Base-by-base conservation (phyloP, 257 asterid genomes). In the Solanum megistacrolobum region DNA sequence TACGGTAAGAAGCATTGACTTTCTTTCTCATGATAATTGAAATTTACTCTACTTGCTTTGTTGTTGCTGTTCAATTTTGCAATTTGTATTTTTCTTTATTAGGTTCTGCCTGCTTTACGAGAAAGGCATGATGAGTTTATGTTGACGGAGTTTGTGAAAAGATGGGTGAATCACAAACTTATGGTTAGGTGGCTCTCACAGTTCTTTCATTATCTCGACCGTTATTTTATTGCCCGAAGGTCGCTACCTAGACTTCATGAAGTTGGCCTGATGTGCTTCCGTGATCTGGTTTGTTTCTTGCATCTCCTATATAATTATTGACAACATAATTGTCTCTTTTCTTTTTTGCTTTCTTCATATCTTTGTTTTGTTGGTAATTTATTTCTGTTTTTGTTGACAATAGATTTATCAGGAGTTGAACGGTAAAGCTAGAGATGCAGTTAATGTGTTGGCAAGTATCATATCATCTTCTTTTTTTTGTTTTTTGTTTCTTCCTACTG, bases 131-230 rank as follows among this genome's bases (percentile, higher is more conserved):
- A 88, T 43, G 94, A 91, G 88, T 91, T 91, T 86, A 87, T 94
- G 93, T 89, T 94, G 89, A 92, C 74, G 87, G 97, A 93, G 76
- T 90, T 94, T 86, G 92, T 90, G 55, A 87, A 58, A 69, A 91
- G 93, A 88, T 93, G 97, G 95, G 75, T 25, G 1, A 88, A 91
- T 88, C 95, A 94, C 58, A 93, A 91, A 78, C 25, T 90, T 75
- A 91, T 93, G 97, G 91, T 91, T 72, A 89, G 89, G 89, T 93
- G 95, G 97, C 94, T 94, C 38, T 88, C 94, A 23, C 90, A 91
- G 35, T 93, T 92, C 89, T 93, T 93, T 86, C 29, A 87, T 81
- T 94, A 93, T 89, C 94, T 94, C 72, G 93, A 94, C 86, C 89
- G 93, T 39, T 93, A 89, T 87, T 93, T 68, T 79, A 62, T 93